These are phyloP conservation scores for Boeremia lycopersici DNA, from an alignment of 2,329 filamentous ascomycete species.

Conservation along the genomic window DNA sequence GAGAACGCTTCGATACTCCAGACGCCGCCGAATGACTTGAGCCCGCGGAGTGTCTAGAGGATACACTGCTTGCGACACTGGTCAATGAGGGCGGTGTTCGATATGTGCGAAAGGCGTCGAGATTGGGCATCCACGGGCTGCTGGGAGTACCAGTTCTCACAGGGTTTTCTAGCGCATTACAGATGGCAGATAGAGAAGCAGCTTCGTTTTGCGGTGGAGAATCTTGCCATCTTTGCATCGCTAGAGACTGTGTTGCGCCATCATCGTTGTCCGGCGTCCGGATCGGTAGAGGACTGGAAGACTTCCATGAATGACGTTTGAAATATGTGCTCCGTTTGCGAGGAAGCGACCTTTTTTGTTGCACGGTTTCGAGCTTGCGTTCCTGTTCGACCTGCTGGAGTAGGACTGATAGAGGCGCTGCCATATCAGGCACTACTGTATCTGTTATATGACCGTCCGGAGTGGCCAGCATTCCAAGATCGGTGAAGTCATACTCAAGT, in stretches of 20 bases:
- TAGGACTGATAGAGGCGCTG: slow-evolving; percentile 10
- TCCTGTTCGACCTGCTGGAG: slow-evolving; percentile 16
- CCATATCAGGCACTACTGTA: slow-evolving; percentile 3
- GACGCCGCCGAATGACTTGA: slow-evolving; percentile 61
- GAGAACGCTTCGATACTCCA: slow-evolving; percentile 59
- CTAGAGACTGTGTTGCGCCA: slow-evolving; percentile 21
- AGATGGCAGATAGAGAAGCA: slow-evolving; percentile 66
- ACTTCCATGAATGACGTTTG: slow-evolving; percentile 5
- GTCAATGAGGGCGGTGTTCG: slow-evolving; percentile 53
- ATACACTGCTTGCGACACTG: slow-evolving; percentile 51
- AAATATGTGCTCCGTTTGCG: slow-evolving; percentile 15
- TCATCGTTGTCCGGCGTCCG: slow-evolving; percentile 8
- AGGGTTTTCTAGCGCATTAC: slow-evolving; percentile 57
- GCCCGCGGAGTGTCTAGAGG: slow-evolving; percentile 55
- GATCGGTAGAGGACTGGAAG: slow-evolving; percentile 10
- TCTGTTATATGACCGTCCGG: not conserved
- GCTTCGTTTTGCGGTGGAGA: slow-evolving; percentile 71
- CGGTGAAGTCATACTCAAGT: slow-evolving; percentile 5
- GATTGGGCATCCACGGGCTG: slow-evolving; percentile 30
- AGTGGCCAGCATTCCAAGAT: not conserved
- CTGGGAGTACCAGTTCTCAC: slow-evolving; percentile 11
- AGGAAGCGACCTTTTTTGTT: slow-evolving; percentile 10
- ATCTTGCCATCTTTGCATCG: slow-evolving; percentile 69
- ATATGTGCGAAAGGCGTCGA: slow-evolving; percentile 34
- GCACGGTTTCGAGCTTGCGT: slow-evolving; percentile 5